Evolutionary conservation across 2,329 filamentous ascomycete genomes (phyloP), one percentile per base, ranked within the genome.

Genomic region (Colletotrichum horii): DNA sequence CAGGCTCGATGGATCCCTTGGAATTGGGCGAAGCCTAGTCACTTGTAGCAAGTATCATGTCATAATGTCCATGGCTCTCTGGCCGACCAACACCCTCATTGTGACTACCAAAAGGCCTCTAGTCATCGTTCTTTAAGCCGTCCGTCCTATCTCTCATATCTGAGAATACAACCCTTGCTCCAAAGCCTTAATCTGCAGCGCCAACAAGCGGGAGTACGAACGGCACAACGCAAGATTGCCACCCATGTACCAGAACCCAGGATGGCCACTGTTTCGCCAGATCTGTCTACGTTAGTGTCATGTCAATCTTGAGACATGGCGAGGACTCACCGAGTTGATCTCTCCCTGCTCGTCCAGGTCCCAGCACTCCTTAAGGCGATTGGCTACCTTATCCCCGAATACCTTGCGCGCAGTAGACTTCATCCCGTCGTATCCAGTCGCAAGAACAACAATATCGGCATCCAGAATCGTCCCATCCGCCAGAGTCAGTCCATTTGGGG

Each of bases 381-480:
- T 89, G 0, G 91, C 92, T 12, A 94, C 85, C 22, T 88, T 86
- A 34, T 92, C 88, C 0, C 93, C 93, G 70, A 95, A 87, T 24
- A 93, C 89, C 36, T 87, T 85, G n/a, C 90, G 84, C 3, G 92
- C 90, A 24, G 90, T 90, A 0, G 90, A 92, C 14, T 88, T 86
- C 93, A 95, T 95, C 80, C 93, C 94, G 76, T 92, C 89, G 78
- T 93, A 94, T 0, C 91, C 91, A 0, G 91, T 93, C 0, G 91
- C 91, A 56, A 93, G 86, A 0, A 94, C 87, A 11, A 94, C 88
- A 76, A 93, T 88, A 77, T 94, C 92, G 0, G 92, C 91, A 22
- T 90, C 87, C 0, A 94, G 80, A 78, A 88, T 87, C 0, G 84
- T 83, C 0, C 91, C 92, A 75, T 94, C 92, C 0, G 85, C 85